A percentile compares a stretch with the other conserved stretches of the same genome.
Conservation (phyloP, 306 rosid genomes). For the Prunus fruticosa region DNA sequence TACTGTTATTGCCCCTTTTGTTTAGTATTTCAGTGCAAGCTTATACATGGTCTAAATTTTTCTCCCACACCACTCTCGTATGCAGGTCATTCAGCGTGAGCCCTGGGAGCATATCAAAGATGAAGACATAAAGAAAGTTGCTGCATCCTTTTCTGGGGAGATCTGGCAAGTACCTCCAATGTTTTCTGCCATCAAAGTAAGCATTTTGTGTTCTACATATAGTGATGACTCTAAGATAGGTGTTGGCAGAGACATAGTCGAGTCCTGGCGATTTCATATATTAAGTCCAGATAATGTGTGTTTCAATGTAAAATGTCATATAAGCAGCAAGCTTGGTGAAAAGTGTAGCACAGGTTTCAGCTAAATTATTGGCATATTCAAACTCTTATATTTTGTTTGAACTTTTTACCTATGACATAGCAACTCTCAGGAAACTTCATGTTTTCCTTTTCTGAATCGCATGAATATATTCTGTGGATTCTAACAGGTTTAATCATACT, state of each 20-base stretch:
- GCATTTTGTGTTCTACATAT: slow-evolving; percentile 17
- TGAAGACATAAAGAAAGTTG: slow-evolving; percentile 70
- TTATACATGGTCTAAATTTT: slow-evolving; percentile 5
- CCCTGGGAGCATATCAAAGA: slow-evolving; percentile 99
- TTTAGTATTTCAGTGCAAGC: neutral
- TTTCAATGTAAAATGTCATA: neutral
- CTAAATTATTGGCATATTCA: neutral
- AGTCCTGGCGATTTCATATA: neutral
- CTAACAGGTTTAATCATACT: neutral
- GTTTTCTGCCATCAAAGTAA: slow-evolving; percentile 98
- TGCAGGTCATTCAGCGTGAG: slow-evolving; percentile 95
- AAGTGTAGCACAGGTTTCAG: neutral
- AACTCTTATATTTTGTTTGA: neutral
- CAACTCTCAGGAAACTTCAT: neutral
- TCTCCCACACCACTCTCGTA: slow-evolving; percentile 25
- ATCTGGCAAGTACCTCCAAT: slow-evolving; percentile 99
- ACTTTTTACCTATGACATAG: neutral
- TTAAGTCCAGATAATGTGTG: neutral
- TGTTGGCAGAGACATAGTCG: neutral
- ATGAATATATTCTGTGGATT: neutral
- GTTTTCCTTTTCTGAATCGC: neutral
- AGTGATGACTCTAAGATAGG: neutral
- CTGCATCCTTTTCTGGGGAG: slow-evolving; percentile 78
- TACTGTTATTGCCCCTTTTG: neutral
- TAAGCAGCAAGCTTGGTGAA: neutral